Conservation (phyloP, 2,329 filamentous ascomycete species). For the Cytospora piceae region DNA sequence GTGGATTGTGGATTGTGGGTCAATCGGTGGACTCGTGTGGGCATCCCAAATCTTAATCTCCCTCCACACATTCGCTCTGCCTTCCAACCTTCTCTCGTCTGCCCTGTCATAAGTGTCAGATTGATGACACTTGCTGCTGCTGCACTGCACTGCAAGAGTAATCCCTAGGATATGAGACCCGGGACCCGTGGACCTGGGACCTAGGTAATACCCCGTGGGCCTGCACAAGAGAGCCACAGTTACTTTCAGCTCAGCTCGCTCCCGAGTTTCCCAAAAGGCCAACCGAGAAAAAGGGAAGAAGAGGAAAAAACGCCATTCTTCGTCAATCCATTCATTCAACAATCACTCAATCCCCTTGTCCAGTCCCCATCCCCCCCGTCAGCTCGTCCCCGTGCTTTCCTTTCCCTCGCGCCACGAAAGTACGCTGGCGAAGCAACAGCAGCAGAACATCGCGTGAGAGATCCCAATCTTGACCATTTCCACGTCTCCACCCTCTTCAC, state of each 20-base stretch:
- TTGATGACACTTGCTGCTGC: constrained; percentile 1
- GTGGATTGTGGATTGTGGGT: neutral
- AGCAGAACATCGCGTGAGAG: neutral
- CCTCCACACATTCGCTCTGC: constrained; percentile 4
- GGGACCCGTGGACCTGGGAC: constrained; percentile 1
- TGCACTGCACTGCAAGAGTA: neutral
- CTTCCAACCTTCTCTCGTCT: constrained; percentile 1
- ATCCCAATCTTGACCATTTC: constrained; percentile 20
- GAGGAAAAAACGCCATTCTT: neutral
- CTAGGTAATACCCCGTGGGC: neutral
- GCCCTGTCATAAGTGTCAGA: constrained; percentile 2
- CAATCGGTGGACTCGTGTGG: neutral
- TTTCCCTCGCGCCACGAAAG: constrained; percentile 16
- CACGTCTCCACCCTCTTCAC: constrained; percentile 21
- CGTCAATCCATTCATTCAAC: constrained; percentile 7
- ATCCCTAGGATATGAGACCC: neutral
- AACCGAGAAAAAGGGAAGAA: constrained; percentile 14
- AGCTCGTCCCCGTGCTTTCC: constrained; percentile 11
- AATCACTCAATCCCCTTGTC: neutral
- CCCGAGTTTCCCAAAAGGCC: constrained; percentile 7
- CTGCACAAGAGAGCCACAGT: constrained; percentile 11
- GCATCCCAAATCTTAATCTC: constrained; percentile 10
- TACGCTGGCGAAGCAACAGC: neutral
- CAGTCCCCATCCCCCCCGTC: neutral
- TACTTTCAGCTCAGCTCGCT: neutral